phyloP scores from a whole-genome alignment of 352 stramenopile species.

The Blastocystis sp. region DNA sequence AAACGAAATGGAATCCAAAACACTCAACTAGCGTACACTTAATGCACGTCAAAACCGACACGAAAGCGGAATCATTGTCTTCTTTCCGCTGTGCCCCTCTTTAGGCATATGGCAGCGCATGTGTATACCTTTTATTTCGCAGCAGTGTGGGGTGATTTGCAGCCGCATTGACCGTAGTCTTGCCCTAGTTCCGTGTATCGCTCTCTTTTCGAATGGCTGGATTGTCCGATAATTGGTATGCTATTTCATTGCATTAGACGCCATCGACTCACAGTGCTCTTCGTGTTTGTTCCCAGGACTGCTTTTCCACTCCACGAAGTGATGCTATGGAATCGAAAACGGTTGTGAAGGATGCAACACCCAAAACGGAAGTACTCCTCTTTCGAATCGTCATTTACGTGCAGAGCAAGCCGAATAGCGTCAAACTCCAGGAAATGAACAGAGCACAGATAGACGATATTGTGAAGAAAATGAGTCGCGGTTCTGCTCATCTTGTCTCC shows the following conservation, averaged over 20 bases:
- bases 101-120: background rate
- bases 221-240: background rate
- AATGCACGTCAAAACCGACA: background rate
- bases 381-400: background rate
- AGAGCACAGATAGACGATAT: background rate
- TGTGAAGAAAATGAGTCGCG: background rate
- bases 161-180: background rate
- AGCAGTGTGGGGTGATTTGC: background rate
- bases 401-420: background rate
- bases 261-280: background rate
- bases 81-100: background rate
- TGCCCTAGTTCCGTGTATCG: background rate
- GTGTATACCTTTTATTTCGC: background rate
- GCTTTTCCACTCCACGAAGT: no score
- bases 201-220: background rate
- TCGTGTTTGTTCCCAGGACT: background rate
- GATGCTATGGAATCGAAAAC: no score
- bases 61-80: no score
- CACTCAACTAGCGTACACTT: background rate
- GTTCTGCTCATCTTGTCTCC: background rate
- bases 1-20: background rate
- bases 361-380: no score
- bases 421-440: background rate
- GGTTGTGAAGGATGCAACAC: no score
- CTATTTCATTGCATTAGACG: background rate